A percentile compares a stretch with the other conserved stretches of the same genome.
Evolutionary conservation across 805 yeast genomes (phyloP).

Genomic region (Monosporozyma servazzii): DNA sequence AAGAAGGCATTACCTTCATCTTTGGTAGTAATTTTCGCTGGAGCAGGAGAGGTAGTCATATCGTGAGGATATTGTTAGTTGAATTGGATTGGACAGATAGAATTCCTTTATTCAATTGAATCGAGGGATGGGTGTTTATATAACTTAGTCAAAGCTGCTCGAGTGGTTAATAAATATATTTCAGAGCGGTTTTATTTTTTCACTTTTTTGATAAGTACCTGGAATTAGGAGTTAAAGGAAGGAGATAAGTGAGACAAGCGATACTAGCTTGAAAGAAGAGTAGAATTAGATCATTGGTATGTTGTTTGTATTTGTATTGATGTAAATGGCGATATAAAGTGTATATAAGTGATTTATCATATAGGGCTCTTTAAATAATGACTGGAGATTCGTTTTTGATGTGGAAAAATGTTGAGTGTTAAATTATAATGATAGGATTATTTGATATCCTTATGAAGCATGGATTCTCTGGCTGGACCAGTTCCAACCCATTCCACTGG

Average conservation of each 20-base stretch:
- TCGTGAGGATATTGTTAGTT: no score
- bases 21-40: conserved; percentile 40
- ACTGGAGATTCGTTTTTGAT: not conserved
- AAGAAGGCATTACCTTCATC: conserved; percentile 47
- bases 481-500: conserved; percentile 97
- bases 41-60: conserved; percentile 8
- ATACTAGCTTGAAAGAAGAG: no score
- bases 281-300: no score
- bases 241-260: no score
- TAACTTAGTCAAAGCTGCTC: not conserved
- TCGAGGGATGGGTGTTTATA: not conserved
- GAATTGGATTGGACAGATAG: no score
- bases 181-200: not conserved
- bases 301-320: no score
- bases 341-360: not conserved
- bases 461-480: conserved; percentile 93
- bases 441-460: conserved; percentile 50
- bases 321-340: not conserved
- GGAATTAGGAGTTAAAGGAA: not conserved
- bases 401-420: not conserved
- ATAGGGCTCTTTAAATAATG: not conserved
- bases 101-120: not conserved
- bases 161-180: no score
- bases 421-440: not conserved
- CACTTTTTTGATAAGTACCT: not conserved